phyloP scores from a whole-genome alignment of 106 monocot species.

The Vanilla planifolia region DNA sequence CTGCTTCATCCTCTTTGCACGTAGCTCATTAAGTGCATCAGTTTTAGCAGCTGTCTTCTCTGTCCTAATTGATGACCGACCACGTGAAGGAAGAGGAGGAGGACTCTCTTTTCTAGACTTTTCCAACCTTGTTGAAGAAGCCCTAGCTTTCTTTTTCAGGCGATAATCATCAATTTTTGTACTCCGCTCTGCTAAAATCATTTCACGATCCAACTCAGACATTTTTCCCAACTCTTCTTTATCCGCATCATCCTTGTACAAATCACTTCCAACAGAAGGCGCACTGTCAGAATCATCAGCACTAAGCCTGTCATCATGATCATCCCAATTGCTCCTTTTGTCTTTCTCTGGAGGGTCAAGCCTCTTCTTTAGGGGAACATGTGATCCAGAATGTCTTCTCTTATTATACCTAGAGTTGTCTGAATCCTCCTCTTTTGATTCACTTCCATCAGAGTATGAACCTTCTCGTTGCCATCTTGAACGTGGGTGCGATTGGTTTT shows the following conservation, averaged over 20 bases:
- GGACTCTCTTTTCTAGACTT: slow-evolving; percentile 40
- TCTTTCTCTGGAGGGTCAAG: slow-evolving; percentile 47
- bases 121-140: slow-evolving; percentile 40
- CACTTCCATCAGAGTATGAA: slow-evolving; percentile 51
- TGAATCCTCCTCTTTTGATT: slow-evolving; percentile 48
- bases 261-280: slow-evolving; percentile 72
- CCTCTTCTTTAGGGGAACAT: slow-evolving; percentile 51
- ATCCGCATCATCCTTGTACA: slow-evolving; percentile 84
- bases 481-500: slow-evolving; percentile 22
- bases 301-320: slow-evolving; percentile 30
- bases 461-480: slow-evolving; percentile 30
- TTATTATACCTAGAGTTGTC: slow-evolving; percentile 28
- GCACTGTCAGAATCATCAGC: slow-evolving; percentile 69
- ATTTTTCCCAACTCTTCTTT: slow-evolving; percentile 61
- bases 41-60: slow-evolving; percentile 52
- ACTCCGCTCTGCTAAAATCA: slow-evolving; percentile 75
- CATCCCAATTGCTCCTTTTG: slow-evolving; percentile 19
- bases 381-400: slow-evolving; percentile 33
- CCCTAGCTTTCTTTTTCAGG: slow-evolving; percentile 65
- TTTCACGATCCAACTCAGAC: slow-evolving; percentile 79
- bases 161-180: slow-evolving; percentile 54
- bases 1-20: slow-evolving; percentile 65
- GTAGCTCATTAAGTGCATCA: slow-evolving; percentile 64
- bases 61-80: slow-evolving; percentile 45
- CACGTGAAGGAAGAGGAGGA: slow-evolving; percentile 34